Evolutionary conservation across 148 eudicot species (phyloP), one percentile per base, ranked within the genome.

Genomic region (Pouteria glomerata): DNA sequence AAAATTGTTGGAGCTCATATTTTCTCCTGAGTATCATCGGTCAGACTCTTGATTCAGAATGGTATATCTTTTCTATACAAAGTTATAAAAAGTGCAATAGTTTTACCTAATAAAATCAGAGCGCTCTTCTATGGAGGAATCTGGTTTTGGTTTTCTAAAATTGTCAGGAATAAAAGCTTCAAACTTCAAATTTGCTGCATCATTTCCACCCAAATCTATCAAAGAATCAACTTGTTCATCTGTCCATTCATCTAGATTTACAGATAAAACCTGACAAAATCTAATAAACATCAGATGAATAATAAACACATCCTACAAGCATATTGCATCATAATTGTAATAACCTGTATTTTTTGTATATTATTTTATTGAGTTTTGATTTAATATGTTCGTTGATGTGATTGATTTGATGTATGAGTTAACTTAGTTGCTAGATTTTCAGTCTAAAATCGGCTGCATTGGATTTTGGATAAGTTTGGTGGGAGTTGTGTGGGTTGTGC

Each of bases 191-290:
- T 95, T 95, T 66, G 79, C 89, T 61, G 68, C 85, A n/a, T 67
- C 66, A 57, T 95, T 95, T 59, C 99, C 99, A 60, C 99, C 99
- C 88, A 89, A 73, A 55, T 88, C 88, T 18, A 65, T 82, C 63
- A 95, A 72, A 27, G 69, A 34, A 73, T 73, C 83, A 68, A 95
- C 96, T 86, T 95, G 89, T 41, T 95, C 93, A 41, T 95, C 84
- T 44, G 92, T 84, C 99, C 99, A 95, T 16, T 89, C 99, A 71
- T 95, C 99, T 67, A 95, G 82, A 60, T 84, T 89, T 70, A 88
- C 88, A 1, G 99, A 95, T 30, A 89, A 82, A 55, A 95, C 93
- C 99, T 95, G 78, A n/a, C n/a, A n/a, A n/a, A n/a, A n/a, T n/a
- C n/a, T n/a, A n/a, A n/a, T n/a, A n/a, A n/a, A n/a, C n/a, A n/a